phyloP scores from a whole-genome alignment of 495 filamentous ascomycete species.

The Penicillium salamii region DNA sequence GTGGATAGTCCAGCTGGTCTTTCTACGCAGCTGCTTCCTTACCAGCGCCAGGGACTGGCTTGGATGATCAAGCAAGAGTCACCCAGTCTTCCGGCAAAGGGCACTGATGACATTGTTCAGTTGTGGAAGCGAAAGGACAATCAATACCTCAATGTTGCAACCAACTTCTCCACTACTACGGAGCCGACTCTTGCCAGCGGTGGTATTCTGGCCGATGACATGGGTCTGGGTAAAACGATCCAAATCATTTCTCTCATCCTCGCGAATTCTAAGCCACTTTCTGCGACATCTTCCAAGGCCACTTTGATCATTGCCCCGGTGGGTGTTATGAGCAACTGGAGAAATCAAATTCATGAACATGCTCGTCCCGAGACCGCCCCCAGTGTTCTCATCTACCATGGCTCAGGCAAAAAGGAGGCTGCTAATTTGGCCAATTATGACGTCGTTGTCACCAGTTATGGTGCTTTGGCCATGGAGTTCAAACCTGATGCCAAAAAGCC shows the following conservation, averaged over 20 bases:
- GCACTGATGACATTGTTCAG: constrained; percentile 66
- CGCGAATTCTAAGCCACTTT: constrained; percentile 48
- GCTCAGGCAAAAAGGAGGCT: constrained; percentile 51
- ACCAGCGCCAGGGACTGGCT: constrained; percentile 78
- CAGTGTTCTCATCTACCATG: constrained; percentile 75
- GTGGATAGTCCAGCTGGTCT: constrained; percentile 63
- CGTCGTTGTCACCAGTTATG: constrained; percentile 84
- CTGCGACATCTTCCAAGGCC: constrained; percentile 41
- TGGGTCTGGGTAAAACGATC: constrained; percentile 92
- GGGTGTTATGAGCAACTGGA: constrained; percentile 92
- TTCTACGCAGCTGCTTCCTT: constrained; percentile 67
- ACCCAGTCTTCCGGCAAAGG: constrained; percentile 59
- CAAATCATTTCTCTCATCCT: constrained; percentile 82
- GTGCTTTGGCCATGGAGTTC: constrained; percentile 49
- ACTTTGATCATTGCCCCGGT: constrained; percentile 84
- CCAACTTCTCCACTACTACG: constrained; percentile 59
- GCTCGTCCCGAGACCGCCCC: constrained; percentile 57
- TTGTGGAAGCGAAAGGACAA: constrained; percentile 66
- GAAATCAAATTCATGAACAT: constrained; percentile 74
- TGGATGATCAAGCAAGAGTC: constrained; percentile 81
- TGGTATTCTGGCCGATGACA: constrained; percentile 88
- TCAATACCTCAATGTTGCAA: constrained; percentile 71
- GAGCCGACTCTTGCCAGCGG: constrained; percentile 68
- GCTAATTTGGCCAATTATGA: constrained; percentile 58
- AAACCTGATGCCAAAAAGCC: constrained; percentile 28